Evolutionary conservation across 371 early-diverging fungal genomes (phyloP).

Genomic region (Syncephalis fuscata): DNA sequence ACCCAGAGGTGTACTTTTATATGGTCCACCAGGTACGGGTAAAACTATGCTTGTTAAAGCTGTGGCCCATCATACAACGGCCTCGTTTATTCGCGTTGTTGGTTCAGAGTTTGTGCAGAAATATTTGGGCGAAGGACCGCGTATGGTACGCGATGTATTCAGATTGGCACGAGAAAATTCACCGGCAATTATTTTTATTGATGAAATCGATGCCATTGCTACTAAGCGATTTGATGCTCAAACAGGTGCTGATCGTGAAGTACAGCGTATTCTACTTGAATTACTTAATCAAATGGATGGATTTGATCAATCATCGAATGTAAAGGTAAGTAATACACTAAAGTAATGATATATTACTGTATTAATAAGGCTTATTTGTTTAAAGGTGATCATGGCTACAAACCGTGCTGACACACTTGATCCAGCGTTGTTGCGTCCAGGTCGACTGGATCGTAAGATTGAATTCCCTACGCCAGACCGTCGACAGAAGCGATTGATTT

Average conservation of each 20-base stretch:
- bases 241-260: conserved; percentile 99
- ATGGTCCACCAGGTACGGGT: conserved; percentile 97
- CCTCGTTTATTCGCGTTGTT: conserved; percentile 97
- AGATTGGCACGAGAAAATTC: conserved; percentile 96
- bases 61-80: conserved; percentile 98
- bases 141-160: conserved; percentile 99
- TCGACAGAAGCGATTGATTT: conserved; percentile 98
- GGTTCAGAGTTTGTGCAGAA: conserved; percentile 99
- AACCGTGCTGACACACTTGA: conserved; percentile 99
- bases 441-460: conserved; percentile 98
- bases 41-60: conserved; percentile 99
- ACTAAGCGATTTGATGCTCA: conserved; percentile 99
- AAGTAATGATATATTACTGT: no score
- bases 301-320: conserved; percentile 97
- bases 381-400: conserved; percentile 99
- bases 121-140: conserved; percentile 99
- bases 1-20: conserved; percentile 96
- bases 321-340: conserved; percentile 48
- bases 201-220: conserved; percentile 99
- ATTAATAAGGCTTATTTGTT: conserved; percentile 1
- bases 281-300: conserved; percentile 99
- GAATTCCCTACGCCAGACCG: conserved; percentile 99
- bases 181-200: conserved; percentile 99
- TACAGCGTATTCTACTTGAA: conserved; percentile 98
- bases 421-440: conserved; percentile 97